Base-by-base conservation (phyloP, 1,284 basidiomycete genomes). In the Trichosporon sp. region DNA sequence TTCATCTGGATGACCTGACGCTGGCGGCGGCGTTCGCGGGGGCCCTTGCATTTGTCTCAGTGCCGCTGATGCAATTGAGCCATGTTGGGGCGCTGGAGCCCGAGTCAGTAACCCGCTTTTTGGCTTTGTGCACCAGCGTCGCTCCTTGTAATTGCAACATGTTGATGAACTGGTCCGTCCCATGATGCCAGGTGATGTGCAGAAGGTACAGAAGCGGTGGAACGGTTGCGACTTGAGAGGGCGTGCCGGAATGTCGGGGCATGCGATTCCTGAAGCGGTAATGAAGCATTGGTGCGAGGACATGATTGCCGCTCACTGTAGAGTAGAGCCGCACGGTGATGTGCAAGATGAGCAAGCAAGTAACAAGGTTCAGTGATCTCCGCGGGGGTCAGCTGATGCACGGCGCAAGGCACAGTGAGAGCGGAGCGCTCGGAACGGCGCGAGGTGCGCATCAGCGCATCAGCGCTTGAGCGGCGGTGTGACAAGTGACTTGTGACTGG, bases 41-140 rank as follows among this genome's bases (percentile, higher is more conserved):
- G 19, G 51, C 51, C 51, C 51, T 54, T 54, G 51, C 51, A 54
- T 54, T 26, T 54, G 51, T 54, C 51, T 54, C 51, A 54, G 51
- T 54, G 51, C 21, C 21, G 51, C 51, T 54, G 51, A 21, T 54
- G 51, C 51, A 54, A 54, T 54, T 54, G 48, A 51, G 38, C 38
- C 38, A 40, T 2, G 38, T 40, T 12, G 38, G 38, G 38, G 38
- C 26, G 26, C 26, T 26, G 26, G 26, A 26, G 26, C 38, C 38
- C 38, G 38, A 40, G 38, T 40, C 38, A 40, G 38, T 40, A 40
- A 40, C 38, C 38, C 8, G 8, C 11, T 10, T 12, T 40, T 26
- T 26, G 26, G 8, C 38, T 37, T 37, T 10, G 35, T 37, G 8
- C 35, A 37, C 5, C 35, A 26, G 26, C 26, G 35, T 37, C 35